Evolutionary conservation across 2,329 filamentous ascomycete genomes (phyloP).

Genomic region (Ceratocystis destructans): DNA sequence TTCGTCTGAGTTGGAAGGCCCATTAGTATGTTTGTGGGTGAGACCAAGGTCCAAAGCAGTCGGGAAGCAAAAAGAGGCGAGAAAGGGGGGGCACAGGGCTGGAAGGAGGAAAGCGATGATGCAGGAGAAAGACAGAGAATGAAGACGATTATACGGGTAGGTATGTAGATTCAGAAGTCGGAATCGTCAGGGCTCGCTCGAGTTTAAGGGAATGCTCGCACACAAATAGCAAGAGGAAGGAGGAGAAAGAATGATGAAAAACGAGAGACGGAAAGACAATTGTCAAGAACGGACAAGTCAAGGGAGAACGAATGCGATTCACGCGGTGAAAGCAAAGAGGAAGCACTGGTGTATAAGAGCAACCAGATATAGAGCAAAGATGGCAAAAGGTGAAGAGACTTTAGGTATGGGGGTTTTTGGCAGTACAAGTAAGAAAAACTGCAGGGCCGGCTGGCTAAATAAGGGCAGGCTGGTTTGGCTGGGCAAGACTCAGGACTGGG

Average conservation of each 20-base stretch:
- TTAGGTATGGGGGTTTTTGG: background rate
- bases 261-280: constrained; percentile 12
- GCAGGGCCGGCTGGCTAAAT: constrained; percentile 3
- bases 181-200: background rate
- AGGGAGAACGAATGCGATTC: constrained; percentile 26
- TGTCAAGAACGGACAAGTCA: constrained; percentile 19
- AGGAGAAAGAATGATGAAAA: background rate
- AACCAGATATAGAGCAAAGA: background rate
- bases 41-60: constrained; percentile 6
- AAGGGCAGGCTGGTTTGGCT: background rate
- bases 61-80: background rate
- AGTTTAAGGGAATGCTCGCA: background rate
- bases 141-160: background rate
- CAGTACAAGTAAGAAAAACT: background rate
- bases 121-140: background rate
- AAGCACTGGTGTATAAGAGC: background rate
- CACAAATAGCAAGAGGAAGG: background rate
- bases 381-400: background rate
- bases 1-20: constrained; percentile 29
- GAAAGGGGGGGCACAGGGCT: too few relatives aligned
- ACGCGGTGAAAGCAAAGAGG: constrained; percentile 23
- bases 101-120: background rate
- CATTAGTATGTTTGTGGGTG: constrained; percentile 36
- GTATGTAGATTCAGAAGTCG: background rate
- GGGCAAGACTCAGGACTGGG: background rate